phyloP scores from a whole-genome alignment of 352 stramenopile genomes.

The Globisporangium canariense region DNA sequence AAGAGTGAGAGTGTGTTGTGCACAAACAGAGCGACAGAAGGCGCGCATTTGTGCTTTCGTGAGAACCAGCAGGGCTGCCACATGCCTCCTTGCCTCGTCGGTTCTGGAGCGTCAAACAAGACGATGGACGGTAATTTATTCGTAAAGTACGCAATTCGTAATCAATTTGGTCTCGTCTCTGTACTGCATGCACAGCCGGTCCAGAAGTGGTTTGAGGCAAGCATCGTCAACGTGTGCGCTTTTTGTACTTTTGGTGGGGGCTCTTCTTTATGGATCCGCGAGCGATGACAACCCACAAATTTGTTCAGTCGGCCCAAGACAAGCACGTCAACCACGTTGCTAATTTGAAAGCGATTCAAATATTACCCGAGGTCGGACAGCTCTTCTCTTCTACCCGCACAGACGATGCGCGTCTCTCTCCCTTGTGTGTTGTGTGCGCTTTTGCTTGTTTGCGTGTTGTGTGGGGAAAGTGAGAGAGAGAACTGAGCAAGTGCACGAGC shows the following conservation, averaged over 20 bases:
- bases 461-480: no score
- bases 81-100: no score
- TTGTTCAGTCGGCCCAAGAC: not conserved
- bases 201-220: not conserved
- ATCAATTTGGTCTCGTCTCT: not conserved
- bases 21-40: no score
- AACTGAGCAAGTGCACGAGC: not conserved
- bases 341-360: no score
- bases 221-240: not conserved
- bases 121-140: no score
- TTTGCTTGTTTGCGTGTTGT: not conserved
- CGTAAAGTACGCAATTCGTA: no score
- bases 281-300: constrained; percentile 6
- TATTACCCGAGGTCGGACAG: constrained; percentile 4
- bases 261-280: not conserved
- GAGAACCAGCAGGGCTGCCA: no score
- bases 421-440: constrained; percentile 6
- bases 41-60: no score
- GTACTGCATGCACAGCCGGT: not conserved
- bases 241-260: no score
- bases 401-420: not conserved
- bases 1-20: no score
- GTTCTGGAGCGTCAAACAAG: no score
- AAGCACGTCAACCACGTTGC: no score
- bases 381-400: not conserved